A percentile compares a stretch with the other conserved stretches of the same genome.
Conservation (phyloP, 2,329 filamentous ascomycete species). For the Teratosphaeria nubilosa region DNA sequence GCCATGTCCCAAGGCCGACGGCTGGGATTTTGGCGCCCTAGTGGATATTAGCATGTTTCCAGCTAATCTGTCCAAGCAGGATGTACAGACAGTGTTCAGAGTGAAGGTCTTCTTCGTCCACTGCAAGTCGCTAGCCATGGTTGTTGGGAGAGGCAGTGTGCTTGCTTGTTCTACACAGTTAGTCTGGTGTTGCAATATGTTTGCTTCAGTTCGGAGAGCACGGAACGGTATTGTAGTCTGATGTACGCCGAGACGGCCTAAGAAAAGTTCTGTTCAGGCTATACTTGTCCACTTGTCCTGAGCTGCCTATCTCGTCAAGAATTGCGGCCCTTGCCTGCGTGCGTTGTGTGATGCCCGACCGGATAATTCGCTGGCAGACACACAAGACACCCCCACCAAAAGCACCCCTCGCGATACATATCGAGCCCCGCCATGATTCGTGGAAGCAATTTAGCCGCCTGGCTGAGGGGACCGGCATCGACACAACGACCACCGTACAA, state of each 20-base stretch:
- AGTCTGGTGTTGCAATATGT: not conserved
- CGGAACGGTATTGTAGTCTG: not conserved
- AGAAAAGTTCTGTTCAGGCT: not conserved
- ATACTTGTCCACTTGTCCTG: not conserved
- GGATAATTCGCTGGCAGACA: not conserved
- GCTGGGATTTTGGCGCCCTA: constrained; percentile 61
- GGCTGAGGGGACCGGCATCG: too few relatives aligned
- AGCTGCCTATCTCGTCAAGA: not conserved
- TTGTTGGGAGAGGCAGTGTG: not conserved
- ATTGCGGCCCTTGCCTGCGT: not conserved
- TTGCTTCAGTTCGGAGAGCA: not conserved
- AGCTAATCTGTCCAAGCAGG: not conserved
- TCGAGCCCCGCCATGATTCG: not conserved
- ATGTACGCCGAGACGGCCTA: not conserved
- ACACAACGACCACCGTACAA: too few relatives aligned
- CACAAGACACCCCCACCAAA: not conserved
- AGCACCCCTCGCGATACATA: not conserved
- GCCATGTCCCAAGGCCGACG: constrained; percentile 70
- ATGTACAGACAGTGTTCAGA: constrained; percentile 42
- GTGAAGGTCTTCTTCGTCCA: constrained; percentile 35
- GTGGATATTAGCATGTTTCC: not conserved
- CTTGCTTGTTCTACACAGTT: not conserved
- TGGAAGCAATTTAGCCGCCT: not conserved
- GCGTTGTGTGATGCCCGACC: not conserved
- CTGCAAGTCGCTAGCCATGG: constrained; percentile 5